phyloP scores from a whole-genome alignment of 148 eudicot genomes.

The Camellia sinensis region DNA sequence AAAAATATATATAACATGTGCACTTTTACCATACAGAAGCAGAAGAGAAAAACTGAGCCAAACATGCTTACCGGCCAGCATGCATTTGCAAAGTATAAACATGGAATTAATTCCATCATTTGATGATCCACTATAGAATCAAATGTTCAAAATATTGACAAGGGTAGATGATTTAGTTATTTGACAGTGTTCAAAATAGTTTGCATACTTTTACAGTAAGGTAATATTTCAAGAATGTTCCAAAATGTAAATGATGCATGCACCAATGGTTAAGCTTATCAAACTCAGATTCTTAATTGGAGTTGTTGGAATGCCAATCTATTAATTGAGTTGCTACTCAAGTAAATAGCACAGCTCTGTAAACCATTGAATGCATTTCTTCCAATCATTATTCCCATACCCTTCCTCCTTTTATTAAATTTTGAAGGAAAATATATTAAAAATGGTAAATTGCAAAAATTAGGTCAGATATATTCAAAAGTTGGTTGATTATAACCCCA shows the following conservation, averaged over 20 bases:
- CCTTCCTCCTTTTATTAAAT: neutral
- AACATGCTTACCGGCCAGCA: neutral
- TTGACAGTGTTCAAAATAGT: neutral
- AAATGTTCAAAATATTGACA: neutral
- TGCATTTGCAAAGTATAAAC: neutral
- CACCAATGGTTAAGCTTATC: neutral
- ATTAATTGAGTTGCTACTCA: too few relatives aligned
- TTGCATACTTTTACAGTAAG: neutral
- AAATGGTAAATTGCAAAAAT: neutral
- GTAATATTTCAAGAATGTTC: neutral
- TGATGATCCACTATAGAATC: neutral
- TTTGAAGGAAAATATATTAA: neutral
- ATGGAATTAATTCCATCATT: too few relatives aligned
- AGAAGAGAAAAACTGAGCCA: neutral
- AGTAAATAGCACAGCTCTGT: too few relatives aligned
- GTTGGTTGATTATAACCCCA: neutral
- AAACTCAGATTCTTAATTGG: neutral
- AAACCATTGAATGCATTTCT: neutral
- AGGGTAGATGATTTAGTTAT: neutral
- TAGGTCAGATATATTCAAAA: neutral
- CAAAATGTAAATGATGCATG: slow-evolving; percentile 1
- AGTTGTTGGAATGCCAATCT: too few relatives aligned
- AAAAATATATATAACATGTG: neutral
- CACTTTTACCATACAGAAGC: neutral
- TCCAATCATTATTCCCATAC: neutral